These are phyloP conservation scores for Penicillium sumatraense DNA, from an alignment of 2,329 filamentous ascomycete genomes.

Conservation along the genomic window DNA sequence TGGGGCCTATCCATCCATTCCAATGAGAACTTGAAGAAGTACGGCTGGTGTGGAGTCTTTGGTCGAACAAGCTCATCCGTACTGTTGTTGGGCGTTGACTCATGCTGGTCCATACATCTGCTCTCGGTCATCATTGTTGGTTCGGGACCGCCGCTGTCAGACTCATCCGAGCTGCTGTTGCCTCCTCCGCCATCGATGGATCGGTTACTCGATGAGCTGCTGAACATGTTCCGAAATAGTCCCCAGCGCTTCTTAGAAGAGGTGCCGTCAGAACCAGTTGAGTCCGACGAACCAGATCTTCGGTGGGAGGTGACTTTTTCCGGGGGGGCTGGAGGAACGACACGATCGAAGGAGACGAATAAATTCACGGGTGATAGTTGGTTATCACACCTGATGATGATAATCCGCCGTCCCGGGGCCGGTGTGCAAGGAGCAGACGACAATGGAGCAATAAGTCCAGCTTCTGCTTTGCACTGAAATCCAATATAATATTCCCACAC, in stretches of 20 bases:
- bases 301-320: constrained; percentile 40
- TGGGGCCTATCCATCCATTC: constrained; percentile 64
- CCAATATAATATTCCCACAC: constrained; percentile 81
- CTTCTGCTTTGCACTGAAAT: constrained; percentile 70
- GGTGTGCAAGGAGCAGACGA: constrained; percentile 83
- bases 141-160: constrained; percentile 36
- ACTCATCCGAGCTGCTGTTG: constrained; percentile 44
- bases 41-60: constrained; percentile 56
- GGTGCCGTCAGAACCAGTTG: constrained; percentile 27
- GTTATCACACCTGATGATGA: constrained; percentile 85
- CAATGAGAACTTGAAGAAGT: constrained; percentile 71
- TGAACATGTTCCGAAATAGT: constrained; percentile 56
- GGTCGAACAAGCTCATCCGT: constrained; percentile 35
- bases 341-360: constrained; percentile 68
- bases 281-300: constrained; percentile 39
- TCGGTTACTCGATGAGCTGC: constrained; percentile 49
- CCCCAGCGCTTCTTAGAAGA: constrained; percentile 54
- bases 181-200: constrained; percentile 48
- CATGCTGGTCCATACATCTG: constrained; percentile 33
- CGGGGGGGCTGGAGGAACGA: constrained; percentile 48
- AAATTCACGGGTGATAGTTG: constrained; percentile 56
- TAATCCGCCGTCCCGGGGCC: constrained; percentile 80
- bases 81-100: constrained; percentile 24
- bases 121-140: constrained; percentile 26
- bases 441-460: constrained; percentile 60